Conservation (phyloP, 768 basidiomycete genomes). For the Lactarius tabidus region DNA sequence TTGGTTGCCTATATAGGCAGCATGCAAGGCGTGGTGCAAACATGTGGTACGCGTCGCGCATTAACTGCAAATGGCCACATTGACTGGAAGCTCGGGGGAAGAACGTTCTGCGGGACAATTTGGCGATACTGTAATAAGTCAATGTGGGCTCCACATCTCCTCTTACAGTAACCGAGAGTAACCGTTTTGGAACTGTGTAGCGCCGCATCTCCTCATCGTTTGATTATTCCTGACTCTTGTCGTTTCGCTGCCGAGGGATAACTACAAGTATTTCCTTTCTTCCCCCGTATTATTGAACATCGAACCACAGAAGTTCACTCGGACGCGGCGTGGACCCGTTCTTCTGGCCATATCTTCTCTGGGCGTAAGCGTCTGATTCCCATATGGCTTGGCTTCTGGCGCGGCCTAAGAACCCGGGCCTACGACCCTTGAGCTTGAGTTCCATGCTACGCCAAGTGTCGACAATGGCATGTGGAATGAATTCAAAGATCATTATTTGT, state of each 20-base stretch:
- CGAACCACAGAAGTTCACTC: conserved; percentile 64
- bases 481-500: background rate
- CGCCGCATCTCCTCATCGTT: conserved; percentile 18
- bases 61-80: background rate
- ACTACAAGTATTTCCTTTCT: too few relatives aligned
- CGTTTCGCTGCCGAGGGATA: too few relatives aligned
- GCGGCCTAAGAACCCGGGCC: background rate
- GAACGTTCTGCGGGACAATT: background rate
- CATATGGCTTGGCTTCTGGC: background rate
- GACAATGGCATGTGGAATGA: background rate
- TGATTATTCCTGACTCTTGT: too few relatives aligned
- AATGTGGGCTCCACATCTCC: background rate
- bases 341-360: background rate
- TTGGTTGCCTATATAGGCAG: background rate
- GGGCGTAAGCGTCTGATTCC: background rate
- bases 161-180: too few relatives aligned
- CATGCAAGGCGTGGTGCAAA: background rate
- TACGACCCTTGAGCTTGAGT: background rate
- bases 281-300: conserved; percentile 22
- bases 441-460: background rate
- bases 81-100: too few relatives aligned
- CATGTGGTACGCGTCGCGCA: background rate
- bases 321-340: conserved; percentile 20
- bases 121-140: background rate
- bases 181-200: conserved; percentile 72